phyloP scores from a whole-genome alignment of 352 stramenopile species.

The Globisporangium camurandrum region DNA sequence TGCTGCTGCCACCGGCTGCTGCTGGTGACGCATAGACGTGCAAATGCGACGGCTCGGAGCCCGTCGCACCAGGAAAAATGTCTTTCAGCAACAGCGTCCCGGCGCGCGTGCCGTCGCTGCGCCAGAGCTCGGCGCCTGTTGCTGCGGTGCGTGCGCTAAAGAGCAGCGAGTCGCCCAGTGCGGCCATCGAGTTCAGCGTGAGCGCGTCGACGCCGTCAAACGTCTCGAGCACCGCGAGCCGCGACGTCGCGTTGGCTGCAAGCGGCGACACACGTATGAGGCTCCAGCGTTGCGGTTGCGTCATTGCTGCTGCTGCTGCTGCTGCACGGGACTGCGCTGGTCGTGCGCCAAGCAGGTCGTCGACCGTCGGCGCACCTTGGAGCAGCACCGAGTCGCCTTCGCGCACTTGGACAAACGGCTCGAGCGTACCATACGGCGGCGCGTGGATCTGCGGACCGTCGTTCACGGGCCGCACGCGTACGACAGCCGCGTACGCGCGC shows the following conservation, averaged over 20 bases:
- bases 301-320: not conserved
- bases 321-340: slow-evolving; percentile 2
- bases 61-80: slow-evolving; percentile 28
- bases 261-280: slow-evolving; percentile 22
- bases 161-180: slow-evolving; percentile 14
- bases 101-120: slow-evolving; percentile 49
- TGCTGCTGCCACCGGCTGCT: too few species aligned
- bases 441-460: slow-evolving; percentile 30
- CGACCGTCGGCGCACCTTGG: slow-evolving; percentile 21
- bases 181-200: slow-evolving; percentile 18
- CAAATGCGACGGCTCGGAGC: slow-evolving; percentile 28
- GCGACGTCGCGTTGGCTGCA: slow-evolving; percentile 16
- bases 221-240: slow-evolving; percentile 12
- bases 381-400: slow-evolving; percentile 33
- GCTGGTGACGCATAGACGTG: too few species aligned
- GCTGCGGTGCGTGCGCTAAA: slow-evolving; percentile 21
- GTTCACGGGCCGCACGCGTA: slow-evolving; percentile 29
- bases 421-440: slow-evolving; percentile 25
- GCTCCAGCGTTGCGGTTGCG: not conserved
- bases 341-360: not conserved
- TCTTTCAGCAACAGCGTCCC: slow-evolving; percentile 69
- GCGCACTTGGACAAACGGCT: slow-evolving; percentile 30
- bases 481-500: slow-evolving; percentile 23
- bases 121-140: slow-evolving; percentile 65
- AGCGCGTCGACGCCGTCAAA: slow-evolving; percentile 9